These are phyloP conservation scores for Pleurotus sapidus DNA, from an alignment of 768 basidiomycete species.

Conservation along the genomic window DNA sequence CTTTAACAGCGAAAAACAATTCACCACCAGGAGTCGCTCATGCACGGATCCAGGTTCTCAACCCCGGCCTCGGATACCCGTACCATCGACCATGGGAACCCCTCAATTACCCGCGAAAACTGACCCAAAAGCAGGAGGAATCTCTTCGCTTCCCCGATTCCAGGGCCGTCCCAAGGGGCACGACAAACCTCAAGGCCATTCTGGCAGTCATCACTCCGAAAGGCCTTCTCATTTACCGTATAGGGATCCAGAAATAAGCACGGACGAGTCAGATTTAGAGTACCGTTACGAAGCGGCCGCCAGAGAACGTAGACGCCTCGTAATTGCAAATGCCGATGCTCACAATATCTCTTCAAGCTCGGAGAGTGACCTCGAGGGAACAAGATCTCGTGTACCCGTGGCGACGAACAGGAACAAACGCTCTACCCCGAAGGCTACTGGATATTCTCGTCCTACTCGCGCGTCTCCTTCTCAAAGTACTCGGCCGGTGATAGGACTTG, in stretches of 20 bases:
- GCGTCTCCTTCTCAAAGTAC: neutral
- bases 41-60: conserved; percentile 31
- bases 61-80: neutral
- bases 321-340: conserved; percentile 39
- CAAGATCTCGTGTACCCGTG: conserved; percentile 7
- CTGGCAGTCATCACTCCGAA: conserved; percentile 27
- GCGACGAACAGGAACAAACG: neutral
- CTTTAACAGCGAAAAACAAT: conserved; percentile 18
- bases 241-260: conserved; percentile 16
- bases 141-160: neutral
- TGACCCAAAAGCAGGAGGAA: neutral
- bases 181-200: conserved; percentile 1
- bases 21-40: conserved; percentile 21
- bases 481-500: conserved; percentile 3
- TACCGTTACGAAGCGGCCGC: conserved; percentile 33
- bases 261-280: conserved; percentile 45
- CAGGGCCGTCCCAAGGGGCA: conserved; percentile 8
- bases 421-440: neutral
- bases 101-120: conserved; percentile 8
- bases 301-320: conserved; percentile 36
- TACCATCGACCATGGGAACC: conserved; percentile 1
- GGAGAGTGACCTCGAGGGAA: conserved; percentile 31
- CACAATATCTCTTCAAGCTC: conserved; percentile 33
- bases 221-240: conserved; percentile 19
- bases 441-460: too few species aligned